Percentiles rank a stretch among this genome's conserved stretches.
phyloP scores from a whole-genome alignment of 768 basidiomycete species.

The Clitopilus passeckerianus region DNA sequence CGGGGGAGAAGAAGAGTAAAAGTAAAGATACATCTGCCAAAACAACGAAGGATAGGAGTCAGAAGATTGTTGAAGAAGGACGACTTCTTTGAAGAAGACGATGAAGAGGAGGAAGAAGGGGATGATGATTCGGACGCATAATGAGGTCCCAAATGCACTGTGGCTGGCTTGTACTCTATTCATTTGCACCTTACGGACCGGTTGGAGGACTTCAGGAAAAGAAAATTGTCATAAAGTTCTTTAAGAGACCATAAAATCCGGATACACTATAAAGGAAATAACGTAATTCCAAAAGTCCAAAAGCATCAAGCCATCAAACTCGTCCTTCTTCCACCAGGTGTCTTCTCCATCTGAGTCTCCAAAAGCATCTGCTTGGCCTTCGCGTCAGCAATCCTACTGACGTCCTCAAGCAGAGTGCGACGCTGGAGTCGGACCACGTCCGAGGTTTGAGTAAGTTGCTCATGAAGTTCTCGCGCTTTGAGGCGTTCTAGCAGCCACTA shows the following conservation, averaged over 20 bases:
- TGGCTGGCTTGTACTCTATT: neutral
- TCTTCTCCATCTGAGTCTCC: neutral
- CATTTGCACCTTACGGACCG: neutral
- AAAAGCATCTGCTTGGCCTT: neutral
- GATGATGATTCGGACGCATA: slow-evolving; percentile 4
- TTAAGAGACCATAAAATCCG: too few relatives aligned
- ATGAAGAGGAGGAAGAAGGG: slow-evolving; percentile 5
- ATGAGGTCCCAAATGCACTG: neutral
- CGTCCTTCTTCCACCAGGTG: neutral
- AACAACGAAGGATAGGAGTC: neutral
- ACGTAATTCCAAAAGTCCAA: too few relatives aligned
- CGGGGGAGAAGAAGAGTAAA: slow-evolving; percentile 1
- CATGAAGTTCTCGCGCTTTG: neutral
- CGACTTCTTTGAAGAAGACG: slow-evolving; percentile 6
- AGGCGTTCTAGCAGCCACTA: neutral
- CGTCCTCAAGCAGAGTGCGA: neutral
- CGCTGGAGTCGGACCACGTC: neutral
- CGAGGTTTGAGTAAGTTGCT: neutral
- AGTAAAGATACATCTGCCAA: slow-evolving; percentile 3
- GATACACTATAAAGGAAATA: too few relatives aligned
- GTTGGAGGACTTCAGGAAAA: neutral
- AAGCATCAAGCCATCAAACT: neutral
- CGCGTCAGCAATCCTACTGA: neutral
- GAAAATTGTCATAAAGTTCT: too few relatives aligned
- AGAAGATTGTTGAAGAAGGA: slow-evolving; percentile 1